Evolutionary conservation across 2,329 filamentous ascomycete genomes (phyloP).

Genomic region (Stemphylium vesicarium): DNA sequence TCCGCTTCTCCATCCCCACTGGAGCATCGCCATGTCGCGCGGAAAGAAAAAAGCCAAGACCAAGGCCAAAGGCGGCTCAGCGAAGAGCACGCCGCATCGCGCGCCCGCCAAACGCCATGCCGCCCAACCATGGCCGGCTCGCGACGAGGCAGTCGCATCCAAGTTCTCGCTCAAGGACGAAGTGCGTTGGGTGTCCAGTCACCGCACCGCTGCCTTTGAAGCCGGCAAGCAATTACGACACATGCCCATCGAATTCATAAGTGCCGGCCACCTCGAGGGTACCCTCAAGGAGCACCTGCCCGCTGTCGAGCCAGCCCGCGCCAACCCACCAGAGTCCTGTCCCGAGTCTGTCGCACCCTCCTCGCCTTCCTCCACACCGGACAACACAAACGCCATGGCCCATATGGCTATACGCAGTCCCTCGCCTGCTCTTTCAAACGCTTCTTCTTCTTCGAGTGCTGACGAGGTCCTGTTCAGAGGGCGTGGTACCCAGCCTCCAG

Average conservation of each 20-base stretch:
- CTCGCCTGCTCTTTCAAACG: conserved; percentile 40
- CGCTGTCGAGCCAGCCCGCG: conserved; percentile 9
- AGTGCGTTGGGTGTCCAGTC: conserved; percentile 62
- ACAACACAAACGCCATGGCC: conserved; percentile 36
- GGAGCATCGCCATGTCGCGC: conserved; percentile 26
- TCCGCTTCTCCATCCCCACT: background rate
- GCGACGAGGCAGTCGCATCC: conserved; percentile 21
- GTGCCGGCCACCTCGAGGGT: conserved; percentile 57
- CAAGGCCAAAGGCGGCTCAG: conserved; percentile 32
- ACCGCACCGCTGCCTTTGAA: conserved; percentile 54
- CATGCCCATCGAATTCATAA: conserved; percentile 65
- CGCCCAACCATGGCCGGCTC: conserved; percentile 19
- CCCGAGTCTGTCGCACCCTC: conserved; percentile 19
- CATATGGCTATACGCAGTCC: conserved; percentile 46
- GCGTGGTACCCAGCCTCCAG: conserved; percentile 22
- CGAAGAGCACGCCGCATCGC: conserved; percentile 27
- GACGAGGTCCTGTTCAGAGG: conserved; percentile 66
- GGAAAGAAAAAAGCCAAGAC: conserved; percentile 36
- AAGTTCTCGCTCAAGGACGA: conserved; percentile 62
- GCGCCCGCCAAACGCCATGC: conserved; percentile 23
- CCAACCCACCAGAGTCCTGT: conserved; percentile 10
- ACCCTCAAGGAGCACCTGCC: conserved; percentile 43
- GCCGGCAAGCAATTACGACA: conserved; percentile 61
- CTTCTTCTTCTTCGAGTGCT: conserved; percentile 43
- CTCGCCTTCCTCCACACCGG: conserved; percentile 22